A percentile compares a stretch with the other conserved stretches of the same genome.
These are phyloP conservation scores for Chlamydomonas reinhardtii DNA, from an alignment of 163 green algal genomes.

Conservation along the genomic window DNA sequence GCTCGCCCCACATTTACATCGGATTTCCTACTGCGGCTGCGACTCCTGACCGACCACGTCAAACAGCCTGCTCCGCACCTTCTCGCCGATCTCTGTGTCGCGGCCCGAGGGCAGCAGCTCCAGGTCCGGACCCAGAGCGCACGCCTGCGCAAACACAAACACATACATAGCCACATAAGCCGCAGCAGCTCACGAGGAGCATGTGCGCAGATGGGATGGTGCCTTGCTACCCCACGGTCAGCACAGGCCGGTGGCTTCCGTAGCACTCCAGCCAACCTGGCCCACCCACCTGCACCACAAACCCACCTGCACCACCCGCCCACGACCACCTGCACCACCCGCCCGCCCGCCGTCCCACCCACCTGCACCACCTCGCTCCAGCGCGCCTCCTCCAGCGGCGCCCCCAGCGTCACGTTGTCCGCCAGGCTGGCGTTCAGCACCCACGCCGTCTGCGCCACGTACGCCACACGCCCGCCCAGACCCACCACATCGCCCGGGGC, in stretches of 20 bases:
- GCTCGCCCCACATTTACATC: too few relatives aligned
- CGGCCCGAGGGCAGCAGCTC: constrained; percentile 34
- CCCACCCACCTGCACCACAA: too few relatives aligned
- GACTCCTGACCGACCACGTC: too few relatives aligned
- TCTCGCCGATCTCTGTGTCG: constrained; percentile 45
- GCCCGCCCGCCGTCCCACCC: neutral
- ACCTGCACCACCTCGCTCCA: constrained; percentile 21
- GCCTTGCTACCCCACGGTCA: too few relatives aligned
- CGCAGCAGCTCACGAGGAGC: too few relatives aligned
- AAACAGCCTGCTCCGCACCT: neutral
- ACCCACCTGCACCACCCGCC: too few relatives aligned
- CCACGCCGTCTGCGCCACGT: constrained; percentile 62
- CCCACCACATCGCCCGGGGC: constrained; percentile 46
- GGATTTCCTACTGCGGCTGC: too few relatives aligned
- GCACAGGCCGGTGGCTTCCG: too few relatives aligned
- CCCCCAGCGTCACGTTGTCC: constrained; percentile 39
- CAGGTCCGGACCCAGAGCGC: constrained; percentile 31
- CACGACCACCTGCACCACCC: neutral
- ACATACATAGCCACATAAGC: too few relatives aligned
- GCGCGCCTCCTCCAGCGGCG: constrained; percentile 9
- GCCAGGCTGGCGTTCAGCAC: constrained; percentile 49
- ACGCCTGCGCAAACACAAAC: neutral
- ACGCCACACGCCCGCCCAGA: constrained; percentile 46
- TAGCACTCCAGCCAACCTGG: too few relatives aligned
- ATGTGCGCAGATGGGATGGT: too few relatives aligned